Evolutionary conservation across 768 basidiomycete species (phyloP).

Genomic region (Gymnopilus junonius): DNA sequence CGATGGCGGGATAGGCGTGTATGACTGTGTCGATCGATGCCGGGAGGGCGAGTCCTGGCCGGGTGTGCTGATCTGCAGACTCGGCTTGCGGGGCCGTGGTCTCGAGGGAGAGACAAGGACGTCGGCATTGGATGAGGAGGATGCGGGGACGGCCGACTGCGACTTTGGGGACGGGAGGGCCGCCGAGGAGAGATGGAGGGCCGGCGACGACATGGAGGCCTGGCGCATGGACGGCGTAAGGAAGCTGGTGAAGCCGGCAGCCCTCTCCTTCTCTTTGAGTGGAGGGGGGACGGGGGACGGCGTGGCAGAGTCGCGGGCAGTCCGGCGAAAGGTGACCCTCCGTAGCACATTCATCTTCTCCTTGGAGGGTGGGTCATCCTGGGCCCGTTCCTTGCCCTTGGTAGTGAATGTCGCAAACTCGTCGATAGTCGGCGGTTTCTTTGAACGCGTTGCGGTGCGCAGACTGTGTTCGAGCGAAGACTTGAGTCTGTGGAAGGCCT

Average conservation of each 20-base stretch:
- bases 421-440: slow-evolving; percentile 42
- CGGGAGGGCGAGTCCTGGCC: slow-evolving; percentile 26
- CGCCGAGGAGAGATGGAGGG: slow-evolving; percentile 66
- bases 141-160: slow-evolving; percentile 47
- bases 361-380: slow-evolving; percentile 35
- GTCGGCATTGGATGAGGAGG: slow-evolving; percentile 51
- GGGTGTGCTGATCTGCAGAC: slow-evolving; percentile 30
- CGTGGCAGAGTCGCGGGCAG: slow-evolving; percentile 7
- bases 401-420: slow-evolving; percentile 46
- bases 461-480: slow-evolving; percentile 71
- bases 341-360: slow-evolving; percentile 28
- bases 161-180: slow-evolving; percentile 58
- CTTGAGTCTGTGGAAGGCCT: slow-evolving; percentile 66
- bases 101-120: slow-evolving; percentile 51
- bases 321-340: slow-evolving; percentile 31
- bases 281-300: slow-evolving; percentile 8
- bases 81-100: slow-evolving; percentile 47
- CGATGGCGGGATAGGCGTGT: slow-evolving; percentile 32
- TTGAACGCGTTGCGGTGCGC: slow-evolving; percentile 65
- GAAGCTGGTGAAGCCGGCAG: slow-evolving; percentile 62
- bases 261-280: slow-evolving; percentile 48
- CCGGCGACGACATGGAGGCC: slow-evolving; percentile 78
- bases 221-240: slow-evolving; percentile 67
- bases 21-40: slow-evolving; percentile 38
- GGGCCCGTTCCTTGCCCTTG: slow-evolving; percentile 30